phyloP scores from a whole-genome alignment of 352 stramenopile species.

The Blastocystis sp. region DNA sequence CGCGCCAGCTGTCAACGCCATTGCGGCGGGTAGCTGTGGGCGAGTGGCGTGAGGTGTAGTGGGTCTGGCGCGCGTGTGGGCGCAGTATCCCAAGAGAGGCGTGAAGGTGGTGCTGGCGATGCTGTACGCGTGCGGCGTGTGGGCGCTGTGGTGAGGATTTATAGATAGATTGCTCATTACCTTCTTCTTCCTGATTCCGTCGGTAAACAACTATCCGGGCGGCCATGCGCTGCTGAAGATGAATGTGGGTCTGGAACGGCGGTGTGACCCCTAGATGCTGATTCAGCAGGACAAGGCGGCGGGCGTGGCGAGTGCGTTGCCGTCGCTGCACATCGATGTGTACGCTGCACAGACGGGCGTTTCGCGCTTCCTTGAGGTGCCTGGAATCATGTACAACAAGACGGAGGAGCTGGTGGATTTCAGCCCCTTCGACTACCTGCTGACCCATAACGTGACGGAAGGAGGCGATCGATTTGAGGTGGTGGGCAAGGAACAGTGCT shows the following conservation, averaged over 20 bases:
- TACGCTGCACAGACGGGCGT: slow-evolving; percentile 64
- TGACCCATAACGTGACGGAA: slow-evolving; percentile 64
- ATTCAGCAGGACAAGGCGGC: slow-evolving; percentile 10
- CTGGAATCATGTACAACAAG: slow-evolving; percentile 45
- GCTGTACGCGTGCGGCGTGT: slow-evolving; percentile 14
- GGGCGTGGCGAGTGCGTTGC: background rate
- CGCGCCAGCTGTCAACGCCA: slow-evolving; percentile 46
- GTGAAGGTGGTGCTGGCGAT: background rate
- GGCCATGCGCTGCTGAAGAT: slow-evolving; percentile 39
- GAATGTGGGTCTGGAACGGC: background rate
- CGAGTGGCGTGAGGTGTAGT: slow-evolving; percentile 1
- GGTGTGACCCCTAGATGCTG: background rate
- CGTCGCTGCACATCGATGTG: slow-evolving; percentile 54
- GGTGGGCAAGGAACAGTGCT: slow-evolving; percentile 27
- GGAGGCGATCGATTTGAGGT: slow-evolving; percentile 22
- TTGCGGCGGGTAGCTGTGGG: slow-evolving; percentile 38
- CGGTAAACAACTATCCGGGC: slow-evolving; percentile 59
- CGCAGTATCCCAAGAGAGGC: background rate
- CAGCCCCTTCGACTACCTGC: slow-evolving; percentile 39
- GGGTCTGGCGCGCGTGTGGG: slow-evolving; percentile 47
- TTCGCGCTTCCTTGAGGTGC: slow-evolving; percentile 42
- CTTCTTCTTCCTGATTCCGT: slow-evolving; percentile 11
- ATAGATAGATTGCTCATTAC: slow-evolving; percentile 26
- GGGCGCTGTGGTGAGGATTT: background rate
- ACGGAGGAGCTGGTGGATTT: slow-evolving; percentile 56